These are phyloP conservation scores for Diaporthe citrichinensis DNA, from an alignment of 2,329 filamentous ascomycete species.

Conservation along the genomic window DNA sequence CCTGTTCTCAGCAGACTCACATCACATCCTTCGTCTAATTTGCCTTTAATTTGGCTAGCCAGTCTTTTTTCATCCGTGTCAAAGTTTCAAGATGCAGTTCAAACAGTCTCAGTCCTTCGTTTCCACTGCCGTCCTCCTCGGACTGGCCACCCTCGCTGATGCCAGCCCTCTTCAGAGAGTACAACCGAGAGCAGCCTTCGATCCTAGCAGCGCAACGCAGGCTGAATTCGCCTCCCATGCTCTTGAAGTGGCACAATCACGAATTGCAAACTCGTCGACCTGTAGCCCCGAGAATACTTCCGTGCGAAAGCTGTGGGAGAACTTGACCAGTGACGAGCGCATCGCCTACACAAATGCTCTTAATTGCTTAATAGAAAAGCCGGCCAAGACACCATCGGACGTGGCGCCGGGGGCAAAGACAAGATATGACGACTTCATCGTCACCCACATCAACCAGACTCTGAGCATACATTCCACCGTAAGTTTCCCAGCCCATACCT, in stretches of 20 bases:
- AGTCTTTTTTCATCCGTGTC: background rate
- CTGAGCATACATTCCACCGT: conserved; percentile 52
- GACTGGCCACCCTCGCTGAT: conserved; percentile 1
- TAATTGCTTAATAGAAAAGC: conserved; percentile 52
- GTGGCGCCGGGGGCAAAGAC: conserved; percentile 51
- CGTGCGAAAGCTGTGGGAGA: conserved; percentile 22
- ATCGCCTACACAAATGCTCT: conserved; percentile 53
- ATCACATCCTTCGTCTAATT: background rate
- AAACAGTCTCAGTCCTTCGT: conserved; percentile 1
- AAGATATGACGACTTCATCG: conserved; percentile 62
- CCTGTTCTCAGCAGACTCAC: background rate
- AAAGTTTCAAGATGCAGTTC: background rate
- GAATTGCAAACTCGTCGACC: conserved; percentile 5
- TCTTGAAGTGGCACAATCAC: conserved; percentile 13
- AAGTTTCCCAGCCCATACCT: background rate
- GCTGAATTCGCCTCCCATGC: conserved; percentile 3
- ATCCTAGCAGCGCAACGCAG: conserved; percentile 11
- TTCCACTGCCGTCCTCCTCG: background rate
- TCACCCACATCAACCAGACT: conserved; percentile 64
- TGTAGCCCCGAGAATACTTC: conserved; percentile 3
- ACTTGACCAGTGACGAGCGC: conserved; percentile 4
- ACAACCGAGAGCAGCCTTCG: background rate
- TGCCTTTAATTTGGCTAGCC: background rate
- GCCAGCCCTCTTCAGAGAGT: background rate
- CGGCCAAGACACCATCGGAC: conserved; percentile 47